These are phyloP conservation scores for Vararia minispora DNA, from an alignment of 768 basidiomycete genomes.

Conservation along the genomic window DNA sequence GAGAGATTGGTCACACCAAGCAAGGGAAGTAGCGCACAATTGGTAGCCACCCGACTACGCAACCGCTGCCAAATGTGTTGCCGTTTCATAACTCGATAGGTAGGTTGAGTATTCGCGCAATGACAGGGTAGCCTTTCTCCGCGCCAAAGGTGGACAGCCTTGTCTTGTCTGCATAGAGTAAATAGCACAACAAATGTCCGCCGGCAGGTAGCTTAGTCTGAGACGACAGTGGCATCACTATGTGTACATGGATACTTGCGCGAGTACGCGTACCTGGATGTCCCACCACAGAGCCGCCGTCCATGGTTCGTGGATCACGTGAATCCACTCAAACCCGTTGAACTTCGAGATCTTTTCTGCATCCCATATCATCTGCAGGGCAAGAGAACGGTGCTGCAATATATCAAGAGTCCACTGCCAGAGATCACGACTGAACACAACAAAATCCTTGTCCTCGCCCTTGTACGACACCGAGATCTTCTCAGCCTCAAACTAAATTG, in stretches of 20 bases:
- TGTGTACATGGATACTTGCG: background rate
- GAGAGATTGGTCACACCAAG: background rate
- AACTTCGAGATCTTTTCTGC: slow-evolving; percentile 20
- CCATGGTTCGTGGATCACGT: slow-evolving; percentile 2
- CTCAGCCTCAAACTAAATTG: slow-evolving; percentile 14
- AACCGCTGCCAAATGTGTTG: slow-evolving; percentile 7
- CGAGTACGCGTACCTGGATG: background rate
- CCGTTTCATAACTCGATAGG: slow-evolving; percentile 10
- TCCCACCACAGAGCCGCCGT: slow-evolving; percentile 2
- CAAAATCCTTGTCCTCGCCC: slow-evolving; percentile 8
- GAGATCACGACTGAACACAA: slow-evolving; percentile 15
- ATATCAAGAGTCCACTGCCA: slow-evolving; percentile 22
- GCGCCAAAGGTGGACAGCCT: slow-evolving; percentile 13
- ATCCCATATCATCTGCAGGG: slow-evolving; percentile 22
- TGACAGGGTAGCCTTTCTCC: slow-evolving; percentile 13
- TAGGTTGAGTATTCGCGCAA: slow-evolving; percentile 12
- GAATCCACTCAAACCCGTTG: slow-evolving; percentile 17
- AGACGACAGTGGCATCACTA: background rate
- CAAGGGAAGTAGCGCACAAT: slow-evolving; percentile 14
- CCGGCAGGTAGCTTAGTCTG: slow-evolving; percentile 4
- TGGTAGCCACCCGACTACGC: slow-evolving; percentile 17
- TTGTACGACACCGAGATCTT: slow-evolving; percentile 15
- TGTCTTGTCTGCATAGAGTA: slow-evolving; percentile 16
- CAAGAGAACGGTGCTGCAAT: slow-evolving; percentile 17
- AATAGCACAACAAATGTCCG: slow-evolving; percentile 7